Conservation (phyloP, 2,329 filamentous ascomycete species). For the Phoma sp. region DNA sequence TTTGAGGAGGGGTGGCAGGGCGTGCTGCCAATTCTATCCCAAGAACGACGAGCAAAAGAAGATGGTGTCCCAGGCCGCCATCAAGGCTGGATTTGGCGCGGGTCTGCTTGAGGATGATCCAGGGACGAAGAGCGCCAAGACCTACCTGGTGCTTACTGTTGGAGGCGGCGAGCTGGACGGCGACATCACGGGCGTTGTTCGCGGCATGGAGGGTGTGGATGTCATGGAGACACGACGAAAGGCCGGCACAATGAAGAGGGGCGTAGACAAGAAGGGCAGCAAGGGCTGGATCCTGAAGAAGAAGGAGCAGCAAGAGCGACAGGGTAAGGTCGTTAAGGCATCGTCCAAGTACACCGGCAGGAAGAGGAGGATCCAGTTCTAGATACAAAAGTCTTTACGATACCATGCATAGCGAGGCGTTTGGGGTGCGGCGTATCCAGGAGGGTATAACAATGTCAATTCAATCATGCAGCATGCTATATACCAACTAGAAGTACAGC, state of each 20-base stretch:
- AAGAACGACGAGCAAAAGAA: slow-evolving; percentile 90
- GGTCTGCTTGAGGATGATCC: slow-evolving; percentile 94
- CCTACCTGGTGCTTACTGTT: slow-evolving; percentile 94
- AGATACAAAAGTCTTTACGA: slow-evolving; percentile 35
- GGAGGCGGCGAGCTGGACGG: slow-evolving; percentile 69
- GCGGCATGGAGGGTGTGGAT: slow-evolving; percentile 84
- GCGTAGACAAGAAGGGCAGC: slow-evolving; percentile 76
- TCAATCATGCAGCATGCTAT: slow-evolving; percentile 48
- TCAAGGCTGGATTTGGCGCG: slow-evolving; percentile 93
- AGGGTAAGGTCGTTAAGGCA: slow-evolving; percentile 92
- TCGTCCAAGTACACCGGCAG: slow-evolving; percentile 93
- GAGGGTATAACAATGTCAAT: slow-evolving; percentile 41
- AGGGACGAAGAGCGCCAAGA: slow-evolving; percentile 93
- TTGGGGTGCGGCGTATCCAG: slow-evolving; percentile 28
- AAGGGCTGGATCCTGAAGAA: slow-evolving; percentile 85
- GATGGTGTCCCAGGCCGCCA: slow-evolving; percentile 90
- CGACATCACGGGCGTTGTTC: slow-evolving; percentile 90
- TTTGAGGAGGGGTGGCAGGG: slow-evolving; percentile 81
- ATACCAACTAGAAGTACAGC: slow-evolving; percentile 52
- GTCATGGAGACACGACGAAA: slow-evolving; percentile 66
- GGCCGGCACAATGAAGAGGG: slow-evolving; percentile 59
- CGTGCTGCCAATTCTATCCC: slow-evolving; percentile 97
- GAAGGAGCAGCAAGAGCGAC: slow-evolving; percentile 91
- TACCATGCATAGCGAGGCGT: slow-evolving; percentile 47
- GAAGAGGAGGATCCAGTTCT: slow-evolving; percentile 82